Percentiles rank a stretch among this genome's conserved stretches.
phyloP scores from a whole-genome alignment of 1,139 yeast species.

The Hanseniaspora gamundiae region DNA sequence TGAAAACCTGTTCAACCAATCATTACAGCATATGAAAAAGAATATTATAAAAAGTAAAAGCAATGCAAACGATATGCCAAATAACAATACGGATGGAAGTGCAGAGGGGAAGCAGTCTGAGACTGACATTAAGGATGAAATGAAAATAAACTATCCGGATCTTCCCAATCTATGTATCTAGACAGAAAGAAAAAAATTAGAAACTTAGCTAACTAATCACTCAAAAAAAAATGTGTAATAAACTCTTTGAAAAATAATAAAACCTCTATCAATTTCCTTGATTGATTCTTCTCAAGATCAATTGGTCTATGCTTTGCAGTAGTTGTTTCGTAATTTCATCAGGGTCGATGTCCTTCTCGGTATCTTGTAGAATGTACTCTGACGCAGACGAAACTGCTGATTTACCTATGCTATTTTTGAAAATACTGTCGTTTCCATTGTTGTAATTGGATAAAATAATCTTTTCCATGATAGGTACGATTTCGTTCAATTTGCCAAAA shows the following conservation, averaged over 20 bases:
- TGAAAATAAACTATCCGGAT: background rate
- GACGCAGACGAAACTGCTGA: background rate
- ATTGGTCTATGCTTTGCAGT: constrained; percentile 4
- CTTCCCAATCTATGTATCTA: background rate
- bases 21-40: constrained; percentile 8
- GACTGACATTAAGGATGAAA: background rate
- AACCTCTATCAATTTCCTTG: background rate
- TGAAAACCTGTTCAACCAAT: constrained; percentile 18
- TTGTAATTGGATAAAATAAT: no score
- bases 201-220: no score
- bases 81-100: no score
- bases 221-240: background rate
- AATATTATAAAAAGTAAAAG: background rate
- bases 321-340: constrained; percentile 4
- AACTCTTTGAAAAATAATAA: no score
- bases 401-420: no score
- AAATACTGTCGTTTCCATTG: no score
- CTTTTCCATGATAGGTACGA: background rate
- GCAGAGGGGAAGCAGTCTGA: no score
- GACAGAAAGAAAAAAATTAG: background rate
- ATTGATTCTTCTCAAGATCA: constrained; percentile 4
- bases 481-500: background rate
- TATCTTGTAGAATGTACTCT: background rate
- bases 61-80: background rate
- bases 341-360: background rate